phyloP scores from a whole-genome alignment of 1,284 basidiomycete genomes.

The Leccinum solheimii region DNA sequence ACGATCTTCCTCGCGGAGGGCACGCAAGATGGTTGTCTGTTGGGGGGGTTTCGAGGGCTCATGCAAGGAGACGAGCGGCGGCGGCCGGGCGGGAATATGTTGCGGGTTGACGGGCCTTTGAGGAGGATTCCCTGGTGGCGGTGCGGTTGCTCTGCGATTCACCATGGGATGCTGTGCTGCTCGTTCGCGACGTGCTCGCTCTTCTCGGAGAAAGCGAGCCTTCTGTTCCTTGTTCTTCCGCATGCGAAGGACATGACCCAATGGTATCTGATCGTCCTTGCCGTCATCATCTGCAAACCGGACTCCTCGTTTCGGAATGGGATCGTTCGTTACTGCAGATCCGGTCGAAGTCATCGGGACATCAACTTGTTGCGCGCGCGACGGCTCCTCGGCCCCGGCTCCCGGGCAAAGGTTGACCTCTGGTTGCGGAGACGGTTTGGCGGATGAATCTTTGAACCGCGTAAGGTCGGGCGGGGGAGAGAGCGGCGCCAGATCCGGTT shows the following conservation, averaged over 20 bases:
- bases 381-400: not conserved
- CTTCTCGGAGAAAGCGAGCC: constrained; percentile 61
- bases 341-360: constrained; percentile 11
- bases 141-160: constrained; percentile 35
- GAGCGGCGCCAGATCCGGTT: constrained; percentile 3
- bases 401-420: not conserved
- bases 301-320: constrained; percentile 56
- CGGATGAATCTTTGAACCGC: constrained; percentile 7
- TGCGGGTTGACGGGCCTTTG: constrained; percentile 19
- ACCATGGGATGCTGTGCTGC: constrained; percentile 35
- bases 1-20: constrained; percentile 47
- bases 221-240: constrained; percentile 73
- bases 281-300: constrained; percentile 63
- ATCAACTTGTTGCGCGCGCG: constrained; percentile 3
- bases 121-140: constrained; percentile 14
- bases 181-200: constrained; percentile 52
- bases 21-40: constrained; percentile 7
- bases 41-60: constrained; percentile 13
- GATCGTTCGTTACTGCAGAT: constrained; percentile 15
- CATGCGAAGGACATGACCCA: constrained; percentile 64
- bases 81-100: constrained; percentile 18
- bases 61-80: constrained; percentile 24
- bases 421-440: not conserved
- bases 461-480: not conserved
- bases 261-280: constrained; percentile 66